These are phyloP conservation scores for Chaetomium globosum DNA, from an alignment of 2,329 filamentous ascomycete genomes.

Conservation along the genomic window DNA sequence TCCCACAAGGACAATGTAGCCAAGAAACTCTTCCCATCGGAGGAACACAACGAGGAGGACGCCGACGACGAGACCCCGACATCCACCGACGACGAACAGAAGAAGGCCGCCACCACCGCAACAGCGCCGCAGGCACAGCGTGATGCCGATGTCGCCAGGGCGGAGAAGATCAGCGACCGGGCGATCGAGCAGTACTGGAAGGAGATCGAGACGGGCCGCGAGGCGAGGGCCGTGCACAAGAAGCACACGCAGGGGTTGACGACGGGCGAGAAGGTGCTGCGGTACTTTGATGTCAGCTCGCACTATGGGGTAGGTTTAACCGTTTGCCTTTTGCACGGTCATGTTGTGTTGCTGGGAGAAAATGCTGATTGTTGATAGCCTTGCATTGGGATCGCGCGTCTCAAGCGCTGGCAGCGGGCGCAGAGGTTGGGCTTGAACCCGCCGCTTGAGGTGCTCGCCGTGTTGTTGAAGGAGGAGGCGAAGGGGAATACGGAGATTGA, in stretches of 20 bases:
- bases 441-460: slow-evolving; percentile 85
- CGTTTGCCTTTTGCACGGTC: background rate
- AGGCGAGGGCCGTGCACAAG: slow-evolving; percentile 76
- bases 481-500: slow-evolving; percentile 58
- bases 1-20: background rate
- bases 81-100: slow-evolving; percentile 29
- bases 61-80: background rate
- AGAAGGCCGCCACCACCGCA: slow-evolving; percentile 26
- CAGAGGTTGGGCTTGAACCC: slow-evolving; percentile 80
- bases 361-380: slow-evolving; percentile 58
- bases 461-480: slow-evolving; percentile 72
- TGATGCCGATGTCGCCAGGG: slow-evolving; percentile 36
- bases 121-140: slow-evolving; percentile 19
- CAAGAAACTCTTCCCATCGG: slow-evolving; percentile 21
- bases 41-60: slow-evolving; percentile 17
- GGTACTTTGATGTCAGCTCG: slow-evolving; percentile 88
- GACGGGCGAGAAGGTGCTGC: slow-evolving; percentile 79
- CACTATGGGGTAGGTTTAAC: slow-evolving; percentile 77
- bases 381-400: slow-evolving; percentile 79
- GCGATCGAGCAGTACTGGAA: slow-evolving; percentile 80
- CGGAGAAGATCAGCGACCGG: slow-evolving; percentile 60
- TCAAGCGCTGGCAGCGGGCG: slow-evolving; percentile 86
- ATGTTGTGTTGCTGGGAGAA: background rate
- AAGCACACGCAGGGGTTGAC: slow-evolving; percentile 57
- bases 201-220: slow-evolving; percentile 67